These are phyloP conservation scores for sweet orange (Citrus sinensis) DNA, from an alignment of 345 rosid genomes.

Conservation along the genomic window DVS_A1.0 CM039161.1:20365501-20366000, in stretches of 20 bases:
- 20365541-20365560: not conserved
- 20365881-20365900: conserved; percentile 70
- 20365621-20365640: not conserved
- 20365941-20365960: conserved; percentile 97
- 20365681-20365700: not conserved
- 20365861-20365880: conserved; percentile 90
- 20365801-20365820: conserved; percentile 49
- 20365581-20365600: not conserved
- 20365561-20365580: not conserved
- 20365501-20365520: not conserved
- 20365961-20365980: conserved; percentile 1
- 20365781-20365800: not conserved
- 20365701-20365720: not conserved
- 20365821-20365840: conserved; percentile 95
- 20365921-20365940: conserved; percentile 89
- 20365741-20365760: not conserved
- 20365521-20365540: not conserved
- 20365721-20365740: not conserved
- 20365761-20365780: not conserved
- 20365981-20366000: not conserved
- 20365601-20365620: not conserved
- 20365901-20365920: conserved; percentile 74
- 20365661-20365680: not conserved
- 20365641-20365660: not conserved
- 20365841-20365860: conserved; percentile 91